Base-by-base conservation (phyloP, 352 stramenopile species). In the Phytophthora vignae region DNA sequence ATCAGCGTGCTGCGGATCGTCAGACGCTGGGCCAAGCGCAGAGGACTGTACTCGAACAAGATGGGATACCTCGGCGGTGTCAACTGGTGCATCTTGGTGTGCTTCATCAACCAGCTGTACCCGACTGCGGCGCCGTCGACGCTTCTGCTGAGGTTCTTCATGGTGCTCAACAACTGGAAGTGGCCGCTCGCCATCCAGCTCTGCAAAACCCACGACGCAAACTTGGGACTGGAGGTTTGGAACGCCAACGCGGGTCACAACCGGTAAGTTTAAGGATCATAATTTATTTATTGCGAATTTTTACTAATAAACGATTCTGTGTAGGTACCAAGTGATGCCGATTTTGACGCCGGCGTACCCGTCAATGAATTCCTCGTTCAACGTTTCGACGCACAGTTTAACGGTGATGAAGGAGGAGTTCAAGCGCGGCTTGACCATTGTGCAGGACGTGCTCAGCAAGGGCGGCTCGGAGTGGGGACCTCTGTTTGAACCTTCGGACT, bases 301-400 rank as follows among this genome's bases (percentile, higher is more conserved):
- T 67, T 50, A 50, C 8, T 21, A 19, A 54, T 25, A 36, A 36
- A 36, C 21, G 60, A 49, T 62, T 4, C 19, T 57, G 22, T 66
- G 44, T 64, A 90, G 88, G 60, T 96, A 91, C 62, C 96, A 99
- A 78, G 82, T 99, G 17, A 99, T 99, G 97, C 98, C 98, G 25
- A 99, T 99, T 60, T 82, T 99, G 65, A 99, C 98, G 22, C 98
- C 98, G 4, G 97, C 96, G 56, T 99, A 99, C 81, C 98, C 98
- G 49, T 98, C 91, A 27, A 99, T 99, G 98, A 99, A 99, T 82
- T 99, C 97, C 25, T 98, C 97, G 17, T 99, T 99, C 82, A 99
- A 99, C 76, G 97, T 99, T 52, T 98, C 93, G 60, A 84, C 88
- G 38, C 93, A 98, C 66, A 98, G 97, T 69, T 78, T 99, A n/a